Conservation (phyloP, 140 eudicot genomes). For the Eryngium alpinum region DNA sequence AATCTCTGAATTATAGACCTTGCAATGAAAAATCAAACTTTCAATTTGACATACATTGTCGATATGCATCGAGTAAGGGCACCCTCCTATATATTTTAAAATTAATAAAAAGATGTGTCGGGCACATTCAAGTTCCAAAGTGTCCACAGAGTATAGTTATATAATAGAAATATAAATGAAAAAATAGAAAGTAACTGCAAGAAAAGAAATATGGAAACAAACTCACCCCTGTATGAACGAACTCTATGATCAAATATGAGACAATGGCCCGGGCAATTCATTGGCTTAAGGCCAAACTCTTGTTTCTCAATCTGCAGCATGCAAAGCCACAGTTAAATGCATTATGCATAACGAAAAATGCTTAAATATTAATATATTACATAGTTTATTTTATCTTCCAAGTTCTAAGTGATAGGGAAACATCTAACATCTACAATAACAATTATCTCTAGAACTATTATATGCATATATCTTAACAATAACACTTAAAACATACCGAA, state of each 20-base stretch:
- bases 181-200: neutral
- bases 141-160: no score
- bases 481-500: neutral
- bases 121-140: neutral
- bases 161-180: no score
- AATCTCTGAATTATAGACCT: neutral
- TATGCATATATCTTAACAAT: neutral
- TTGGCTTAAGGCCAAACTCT: slow-evolving; percentile 91
- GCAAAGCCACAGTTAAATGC: neutral
- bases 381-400: neutral
- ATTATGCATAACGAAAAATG: neutral
- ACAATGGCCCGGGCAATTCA: slow-evolving; percentile 99
- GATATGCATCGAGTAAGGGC: neutral
- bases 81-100: neutral
- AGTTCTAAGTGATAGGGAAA: neutral
- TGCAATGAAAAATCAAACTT: neutral
- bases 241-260: slow-evolving; percentile 80
- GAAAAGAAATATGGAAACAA: neutral
- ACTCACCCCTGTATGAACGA: slow-evolving; percentile 90
- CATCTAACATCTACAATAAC: neutral
- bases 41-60: neutral
- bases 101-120: neutral
- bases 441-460: neutral
- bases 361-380: neutral
- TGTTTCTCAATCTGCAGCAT: slow-evolving; percentile 74